Evolutionary conservation across 441 rosid genomes (phyloP).

Genomic region (Populus hybrid): DNA sequence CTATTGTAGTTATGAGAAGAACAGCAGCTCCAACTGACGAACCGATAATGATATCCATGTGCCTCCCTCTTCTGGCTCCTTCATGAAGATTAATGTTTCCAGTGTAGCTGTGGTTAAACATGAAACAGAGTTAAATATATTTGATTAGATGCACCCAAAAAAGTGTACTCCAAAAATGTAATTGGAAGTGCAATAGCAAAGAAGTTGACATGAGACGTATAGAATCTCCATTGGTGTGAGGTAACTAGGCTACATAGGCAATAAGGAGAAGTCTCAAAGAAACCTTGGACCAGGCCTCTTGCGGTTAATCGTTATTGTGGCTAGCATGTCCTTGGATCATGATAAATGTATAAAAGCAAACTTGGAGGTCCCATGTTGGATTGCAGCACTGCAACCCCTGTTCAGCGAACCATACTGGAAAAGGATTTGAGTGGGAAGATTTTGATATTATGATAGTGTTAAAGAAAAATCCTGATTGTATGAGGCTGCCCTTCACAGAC

Average conservation of each 20-base stretch:
- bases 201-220: neutral
- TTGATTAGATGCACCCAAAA: neutral
- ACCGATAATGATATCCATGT: conserved; percentile 47
- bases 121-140: neutral
- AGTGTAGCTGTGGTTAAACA: conserved; percentile 44
- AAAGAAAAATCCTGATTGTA: neutral
- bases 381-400: neutral
- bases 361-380: neutral
- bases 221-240: neutral
- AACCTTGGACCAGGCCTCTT: no score
- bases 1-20: conserved; percentile 56
- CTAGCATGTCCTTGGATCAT: neutral
- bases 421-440: neutral
- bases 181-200: neutral
- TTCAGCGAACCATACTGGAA: neutral
- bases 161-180: neutral
- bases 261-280: neutral
- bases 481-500: neutral
- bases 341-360: neutral
- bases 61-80: conserved; percentile 40
- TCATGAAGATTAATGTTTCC: conserved; percentile 60
- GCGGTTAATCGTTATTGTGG: neutral
- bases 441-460: neutral
- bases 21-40: conserved; percentile 70
- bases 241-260: neutral